Base-by-base conservation (phyloP, 1,284 basidiomycete genomes). In the Sporisorium scitamineum region DNA sequence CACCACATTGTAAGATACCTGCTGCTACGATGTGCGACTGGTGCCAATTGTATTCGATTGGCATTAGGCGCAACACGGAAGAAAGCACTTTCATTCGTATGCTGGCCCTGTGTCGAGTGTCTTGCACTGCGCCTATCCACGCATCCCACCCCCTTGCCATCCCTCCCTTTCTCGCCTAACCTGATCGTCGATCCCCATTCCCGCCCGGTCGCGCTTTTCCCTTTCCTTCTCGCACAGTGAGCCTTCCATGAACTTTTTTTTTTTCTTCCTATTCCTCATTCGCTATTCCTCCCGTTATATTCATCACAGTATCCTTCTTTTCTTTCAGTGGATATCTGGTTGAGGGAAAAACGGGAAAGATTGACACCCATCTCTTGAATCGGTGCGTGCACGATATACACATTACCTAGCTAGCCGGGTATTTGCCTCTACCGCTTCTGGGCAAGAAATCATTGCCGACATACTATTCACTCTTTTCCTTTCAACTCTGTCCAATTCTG, bases 261-360 rank as follows among this genome's bases (percentile, higher is more conserved):
- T 31, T 20, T n/a, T 20, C 32, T 16, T 8, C 24, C 26, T 22
- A n/a, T n/a, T n/a, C n/a, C n/a, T n/a, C n/a, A n/a, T 24, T n/a
- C 13, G 6, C 24, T 3, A 16, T 20, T 64, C 55, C 52, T 77
- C 75, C 75, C 75, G 75, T 72, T 70, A 71, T 76, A 77, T 77
- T 73, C 75, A 77, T 73, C 75, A 77, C 75, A 69, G 61, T 72
- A 63, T 73, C 56, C 67, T 62, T 54, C n/a, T n/a, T n/a, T n/a
- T n/a, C n/a, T 62, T 52, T 71, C 61, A 61, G 71, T 77, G 70
- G 70, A 68, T 63, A 72, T 69, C 60, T 70, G 75, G 75, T 70
- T 77, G 75, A 73, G 75, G 75, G 75, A 77, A 77, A 77, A 66
- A 70, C 70, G 75, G 75, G 75, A 77, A 53, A 77, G 75, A 77